These are phyloP conservation scores for Fomitopsis pinicola DNA, from an alignment of 1,284 basidiomycete genomes.

Conservation along the genomic window DNA sequence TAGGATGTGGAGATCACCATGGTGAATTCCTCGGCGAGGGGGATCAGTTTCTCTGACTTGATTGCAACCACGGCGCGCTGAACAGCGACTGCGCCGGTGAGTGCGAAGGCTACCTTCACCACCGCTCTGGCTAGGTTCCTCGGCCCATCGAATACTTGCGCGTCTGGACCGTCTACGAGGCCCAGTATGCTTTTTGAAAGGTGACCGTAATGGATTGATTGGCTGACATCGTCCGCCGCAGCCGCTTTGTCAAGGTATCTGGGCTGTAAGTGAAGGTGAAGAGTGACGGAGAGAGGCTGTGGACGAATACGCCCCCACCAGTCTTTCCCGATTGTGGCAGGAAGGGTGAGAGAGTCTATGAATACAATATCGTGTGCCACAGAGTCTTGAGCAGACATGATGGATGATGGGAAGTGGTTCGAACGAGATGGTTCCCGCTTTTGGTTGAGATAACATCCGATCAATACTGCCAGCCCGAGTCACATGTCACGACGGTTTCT, in stretches of 20 bases:
- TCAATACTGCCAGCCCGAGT: background rate
- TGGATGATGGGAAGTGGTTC: background rate
- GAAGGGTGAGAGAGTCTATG: constrained; percentile 34
- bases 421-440: background rate
- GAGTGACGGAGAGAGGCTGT: constrained; percentile 36
- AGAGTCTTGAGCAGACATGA: background rate
- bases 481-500: no score
- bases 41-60: constrained; percentile 21
- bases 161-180: constrained; percentile 20
- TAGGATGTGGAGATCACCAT: constrained; percentile 23
- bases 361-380: constrained; percentile 33
- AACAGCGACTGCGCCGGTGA: constrained; percentile 26
- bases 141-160: constrained; percentile 17
- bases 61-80: constrained; percentile 6
- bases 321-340: constrained; percentile 39
- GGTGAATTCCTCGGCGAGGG: constrained; percentile 33
- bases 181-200: constrained; percentile 37
- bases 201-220: constrained; percentile 48
- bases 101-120: constrained; percentile 27
- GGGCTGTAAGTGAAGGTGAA: constrained; percentile 37
- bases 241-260: constrained; percentile 35
- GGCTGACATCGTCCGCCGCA: constrained; percentile 38
- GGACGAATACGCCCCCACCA: constrained; percentile 42
- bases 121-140: constrained; percentile 31
- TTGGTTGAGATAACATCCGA: background rate